Conservation (phyloP, 768 basidiomycete genomes). For the Boletus edulis region DNA sequence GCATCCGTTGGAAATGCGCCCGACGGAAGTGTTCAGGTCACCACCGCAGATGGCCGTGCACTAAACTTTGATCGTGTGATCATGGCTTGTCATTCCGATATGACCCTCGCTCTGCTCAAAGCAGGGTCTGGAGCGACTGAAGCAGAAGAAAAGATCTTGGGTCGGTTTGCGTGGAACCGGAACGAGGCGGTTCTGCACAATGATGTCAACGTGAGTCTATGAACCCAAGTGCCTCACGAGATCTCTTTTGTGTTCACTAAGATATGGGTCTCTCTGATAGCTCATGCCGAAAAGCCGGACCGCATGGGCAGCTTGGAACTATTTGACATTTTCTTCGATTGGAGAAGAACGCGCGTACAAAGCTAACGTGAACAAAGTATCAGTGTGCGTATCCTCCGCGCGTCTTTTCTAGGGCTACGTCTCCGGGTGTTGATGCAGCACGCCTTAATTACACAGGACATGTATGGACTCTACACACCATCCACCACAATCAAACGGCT, state of each 20-base stretch:
- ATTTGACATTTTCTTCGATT: conserved; percentile 51
- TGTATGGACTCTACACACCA: conserved; percentile 32
- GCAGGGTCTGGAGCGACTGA: conserved; percentile 47
- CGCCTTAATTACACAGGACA: conserved; percentile 32
- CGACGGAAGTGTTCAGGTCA: conserved; percentile 38
- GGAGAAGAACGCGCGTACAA: conserved; percentile 36
- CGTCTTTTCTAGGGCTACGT: neutral
- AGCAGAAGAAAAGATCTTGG: conserved; percentile 55
- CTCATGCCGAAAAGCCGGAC: conserved; percentile 60
- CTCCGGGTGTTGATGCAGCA: neutral
- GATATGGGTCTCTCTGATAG: conserved; percentile 29
- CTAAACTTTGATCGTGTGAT: conserved; percentile 68
- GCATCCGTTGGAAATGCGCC: conserved; percentile 37
- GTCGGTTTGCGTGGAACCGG: conserved; percentile 60
- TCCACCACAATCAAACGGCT: neutral
- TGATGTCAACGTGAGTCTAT: conserved; percentile 50
- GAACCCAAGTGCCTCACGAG: neutral
- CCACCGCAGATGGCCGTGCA: conserved; percentile 43
- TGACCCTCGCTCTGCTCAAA: conserved; percentile 38
- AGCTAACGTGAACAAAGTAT: conserved; percentile 55
- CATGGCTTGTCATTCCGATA: conserved; percentile 71
- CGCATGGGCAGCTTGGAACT: conserved; percentile 83
- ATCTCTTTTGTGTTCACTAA: neutral
- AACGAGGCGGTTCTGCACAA: conserved; percentile 70
- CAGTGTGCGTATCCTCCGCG: conserved; percentile 45